Conservation (phyloP, 2,329 filamentous ascomycete genomes). For the Cladophialophora chaetospira region DNA sequence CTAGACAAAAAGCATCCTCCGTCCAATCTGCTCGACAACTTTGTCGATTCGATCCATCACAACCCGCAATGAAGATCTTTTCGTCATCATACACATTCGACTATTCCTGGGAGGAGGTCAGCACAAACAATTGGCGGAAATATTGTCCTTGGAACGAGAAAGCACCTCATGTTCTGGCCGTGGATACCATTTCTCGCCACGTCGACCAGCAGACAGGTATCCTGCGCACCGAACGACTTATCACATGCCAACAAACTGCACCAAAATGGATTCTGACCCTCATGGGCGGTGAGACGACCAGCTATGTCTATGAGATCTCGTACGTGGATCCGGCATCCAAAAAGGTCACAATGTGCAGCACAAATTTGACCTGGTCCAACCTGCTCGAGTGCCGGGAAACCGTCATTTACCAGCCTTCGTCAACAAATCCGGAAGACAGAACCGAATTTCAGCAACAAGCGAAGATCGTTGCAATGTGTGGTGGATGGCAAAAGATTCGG, state of each 20-base stretch:
- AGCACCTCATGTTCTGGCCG: slow-evolving; percentile 92
- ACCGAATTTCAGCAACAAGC: slow-evolving; percentile 89
- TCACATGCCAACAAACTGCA: slow-evolving; percentile 52
- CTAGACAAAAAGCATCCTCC: neutral
- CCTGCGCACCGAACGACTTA: slow-evolving; percentile 70
- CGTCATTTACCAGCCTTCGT: slow-evolving; percentile 74
- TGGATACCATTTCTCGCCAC: slow-evolving; percentile 81
- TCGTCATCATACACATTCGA: slow-evolving; percentile 86
- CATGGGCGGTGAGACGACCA: slow-evolving; percentile 77
- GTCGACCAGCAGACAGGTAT: slow-evolving; percentile 68
- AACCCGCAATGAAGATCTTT: slow-evolving; percentile 82
- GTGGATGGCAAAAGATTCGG: slow-evolving; percentile 96
- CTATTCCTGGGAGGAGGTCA: slow-evolving; percentile 99
- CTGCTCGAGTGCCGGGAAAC: slow-evolving; percentile 91
- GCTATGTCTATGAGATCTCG: slow-evolving; percentile 90
- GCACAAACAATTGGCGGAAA: slow-evolving; percentile 96
- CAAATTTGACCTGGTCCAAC: slow-evolving; percentile 91
- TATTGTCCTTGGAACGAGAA: slow-evolving; percentile 99
- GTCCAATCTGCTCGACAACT: slow-evolving; percentile 34
- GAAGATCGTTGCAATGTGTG: slow-evolving; percentile 89
- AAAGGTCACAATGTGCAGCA: slow-evolving; percentile 94
- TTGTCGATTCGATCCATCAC: slow-evolving; percentile 30
- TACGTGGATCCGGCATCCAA: slow-evolving; percentile 84
- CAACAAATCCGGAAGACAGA: slow-evolving; percentile 51
- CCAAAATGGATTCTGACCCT: slow-evolving; percentile 67